phyloP scores from a whole-genome alignment of 2,329 filamentous ascomycete genomes.

The Fusarium sp. region DNA sequence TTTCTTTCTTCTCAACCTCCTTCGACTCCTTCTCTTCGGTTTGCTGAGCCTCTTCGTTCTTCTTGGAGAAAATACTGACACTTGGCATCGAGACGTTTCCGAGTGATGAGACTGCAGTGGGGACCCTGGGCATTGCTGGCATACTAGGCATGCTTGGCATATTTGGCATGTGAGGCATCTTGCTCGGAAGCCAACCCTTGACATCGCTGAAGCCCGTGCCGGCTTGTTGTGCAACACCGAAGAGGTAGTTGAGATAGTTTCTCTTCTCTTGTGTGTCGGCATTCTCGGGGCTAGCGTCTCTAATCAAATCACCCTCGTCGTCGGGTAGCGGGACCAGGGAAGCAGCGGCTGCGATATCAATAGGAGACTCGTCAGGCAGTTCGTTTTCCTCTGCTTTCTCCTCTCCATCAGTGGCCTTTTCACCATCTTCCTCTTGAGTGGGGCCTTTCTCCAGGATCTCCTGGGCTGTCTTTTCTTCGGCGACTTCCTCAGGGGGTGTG shows the following conservation, averaged over 20 bases:
- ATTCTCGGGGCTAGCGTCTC: constrained; percentile 48
- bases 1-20: neutral
- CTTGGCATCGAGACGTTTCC: constrained; percentile 49
- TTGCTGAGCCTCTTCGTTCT: constrained; percentile 10
- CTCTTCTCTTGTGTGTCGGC: constrained; percentile 52
- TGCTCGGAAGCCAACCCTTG: constrained; percentile 60
- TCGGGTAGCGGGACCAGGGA: constrained; percentile 63
- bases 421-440: constrained; percentile 27
- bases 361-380: constrained; percentile 54
- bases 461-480: constrained; percentile 45
- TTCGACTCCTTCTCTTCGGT: neutral
- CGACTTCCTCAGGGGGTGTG: constrained; percentile 52
- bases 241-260: constrained; percentile 63
- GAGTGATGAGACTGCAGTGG: constrained; percentile 45
- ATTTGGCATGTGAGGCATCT: constrained; percentile 52
- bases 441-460: constrained; percentile 39
- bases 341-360: constrained; percentile 66
- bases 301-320: constrained; percentile 50
- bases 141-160: constrained; percentile 50
- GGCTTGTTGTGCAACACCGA: constrained; percentile 62
- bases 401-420: constrained; percentile 5
- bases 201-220: constrained; percentile 54
- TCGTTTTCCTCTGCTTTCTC: constrained; percentile 25
- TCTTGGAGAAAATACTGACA: constrained; percentile 49
- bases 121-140: constrained; percentile 48